Evolutionary conservation across 2,329 filamentous ascomycete species (phyloP), one percentile per base, ranked within the genome.

Genomic region (Hypoxylon sp.): DNA sequence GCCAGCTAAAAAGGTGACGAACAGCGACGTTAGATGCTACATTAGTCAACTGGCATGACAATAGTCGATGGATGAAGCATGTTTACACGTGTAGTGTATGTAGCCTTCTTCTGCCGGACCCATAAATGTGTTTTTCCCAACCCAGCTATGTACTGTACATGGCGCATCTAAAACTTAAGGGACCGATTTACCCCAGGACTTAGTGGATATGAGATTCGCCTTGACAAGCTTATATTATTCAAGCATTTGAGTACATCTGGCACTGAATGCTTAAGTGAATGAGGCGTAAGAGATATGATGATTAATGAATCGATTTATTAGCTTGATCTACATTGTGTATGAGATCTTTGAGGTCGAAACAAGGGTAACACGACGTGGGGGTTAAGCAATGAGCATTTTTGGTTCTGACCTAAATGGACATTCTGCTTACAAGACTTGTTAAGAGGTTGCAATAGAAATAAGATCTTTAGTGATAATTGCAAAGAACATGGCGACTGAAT

Each of bases 321-420:
- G 61, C 58, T 63, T 70, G 61, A 70, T 70, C 68, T 65, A 34
- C 64, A 58, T 60, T 70, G 61, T 58, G 59, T 52, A 53, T 58
- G 25, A 68, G 65, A 68, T 68, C 64, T 67, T 56, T 43, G 55
- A 52, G 51, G n/a, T 50, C 55, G 48, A 28, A 56, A 60, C 65
- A 70, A 52, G 65, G 67, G 59, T 70, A 7, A 60, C 55, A 70
- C 57, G 59, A 62, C 61, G 68, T 70, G 68, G 67, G 67, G 49
- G 34, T 46, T 32, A 58, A 23, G 46, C 56, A 30, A 49, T 32
- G 19, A 58, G 64, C 61, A 62, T 38, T 61, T 28, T 36, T 56
- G 19, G 46, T 52, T 61, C 58, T 61, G 17, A 57, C 34, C n/a
- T 11, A 36, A 49, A 41, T 14, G 36, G 9, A 49, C 28, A 41